phyloP scores from a whole-genome alignment of 2,329 filamentous ascomycete species.

The Fusarium sp. region DNA sequence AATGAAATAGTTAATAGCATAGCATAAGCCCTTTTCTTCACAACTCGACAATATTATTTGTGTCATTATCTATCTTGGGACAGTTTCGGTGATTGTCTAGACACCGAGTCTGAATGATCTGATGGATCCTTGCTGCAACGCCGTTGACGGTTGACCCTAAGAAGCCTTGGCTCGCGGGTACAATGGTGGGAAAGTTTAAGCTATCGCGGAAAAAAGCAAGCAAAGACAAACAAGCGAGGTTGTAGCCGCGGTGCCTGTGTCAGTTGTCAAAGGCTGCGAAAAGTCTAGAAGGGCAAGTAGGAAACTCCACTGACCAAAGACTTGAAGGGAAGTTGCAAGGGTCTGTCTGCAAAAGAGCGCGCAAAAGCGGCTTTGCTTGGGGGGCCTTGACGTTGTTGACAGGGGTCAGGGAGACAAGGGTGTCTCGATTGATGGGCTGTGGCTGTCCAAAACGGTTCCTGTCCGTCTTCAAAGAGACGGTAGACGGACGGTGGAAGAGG shows the following conservation, averaged over 20 bases:
- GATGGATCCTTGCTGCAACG: slow-evolving; percentile 7
- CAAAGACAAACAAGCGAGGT: slow-evolving; percentile 30
- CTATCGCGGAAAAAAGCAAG: slow-evolving; percentile 46
- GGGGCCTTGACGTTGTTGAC: slow-evolving; percentile 9
- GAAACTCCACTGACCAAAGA: background rate
- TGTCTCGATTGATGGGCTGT: background rate
- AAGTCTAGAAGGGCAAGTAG: slow-evolving; percentile 23
- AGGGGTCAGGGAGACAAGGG: too few relatives aligned
- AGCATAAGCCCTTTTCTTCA: background rate
- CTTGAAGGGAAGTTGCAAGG: background rate
- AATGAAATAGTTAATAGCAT: slow-evolving; percentile 11
- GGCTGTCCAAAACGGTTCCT: background rate
- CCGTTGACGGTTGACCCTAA: background rate
- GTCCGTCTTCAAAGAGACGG: too few relatives aligned
- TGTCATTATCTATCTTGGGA: background rate
- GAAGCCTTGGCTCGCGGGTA: slow-evolving; percentile 18
- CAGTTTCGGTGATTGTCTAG: background rate
- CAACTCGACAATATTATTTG: background rate
- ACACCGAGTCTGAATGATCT: slow-evolving; percentile 2
- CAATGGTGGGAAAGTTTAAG: slow-evolving; percentile 32
- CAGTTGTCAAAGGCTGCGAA: slow-evolving; percentile 3
- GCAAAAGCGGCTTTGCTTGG: background rate
- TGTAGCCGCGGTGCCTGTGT: slow-evolving; percentile 15
- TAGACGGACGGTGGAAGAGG: background rate
- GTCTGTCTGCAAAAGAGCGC: slow-evolving; percentile 2